Evolutionary conservation across 2,329 filamentous ascomycete species (phyloP).

Genomic region (Pseudogymnoascus sp.): DNA sequence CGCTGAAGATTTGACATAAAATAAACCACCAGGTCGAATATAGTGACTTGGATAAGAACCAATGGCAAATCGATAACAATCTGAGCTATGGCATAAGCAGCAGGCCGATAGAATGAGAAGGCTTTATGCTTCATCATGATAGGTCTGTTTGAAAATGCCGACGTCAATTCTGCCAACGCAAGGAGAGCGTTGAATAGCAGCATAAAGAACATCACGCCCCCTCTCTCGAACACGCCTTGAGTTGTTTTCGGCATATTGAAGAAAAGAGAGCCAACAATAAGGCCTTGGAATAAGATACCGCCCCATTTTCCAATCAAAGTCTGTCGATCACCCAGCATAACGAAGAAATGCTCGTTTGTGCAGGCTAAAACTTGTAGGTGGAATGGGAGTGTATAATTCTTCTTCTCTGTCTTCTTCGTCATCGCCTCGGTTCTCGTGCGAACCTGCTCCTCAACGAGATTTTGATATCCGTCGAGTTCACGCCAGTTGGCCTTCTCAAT

Average conservation of each 20-base stretch:
- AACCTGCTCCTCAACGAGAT: constrained; percentile 24
- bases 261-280: constrained; percentile 38
- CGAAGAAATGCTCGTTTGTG: constrained; percentile 31
- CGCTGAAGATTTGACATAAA: constrained; percentile 79
- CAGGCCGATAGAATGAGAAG: constrained; percentile 33
- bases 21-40: constrained; percentile 75
- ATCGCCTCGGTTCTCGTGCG: constrained; percentile 33
- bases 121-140: constrained; percentile 64
- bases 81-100: constrained; percentile 55
- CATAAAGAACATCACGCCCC: constrained; percentile 55
- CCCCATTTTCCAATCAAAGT: constrained; percentile 31
- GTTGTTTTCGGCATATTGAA: constrained; percentile 45
- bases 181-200: constrained; percentile 56
- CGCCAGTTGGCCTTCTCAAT: constrained; percentile 35
- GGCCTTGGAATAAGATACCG: constrained; percentile 28
- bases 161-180: constrained; percentile 51
- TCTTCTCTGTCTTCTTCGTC: constrained; percentile 35
- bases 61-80: constrained; percentile 82
- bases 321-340: constrained; percentile 30
- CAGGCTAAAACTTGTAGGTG: constrained; percentile 42
- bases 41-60: constrained; percentile 65
- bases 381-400: constrained; percentile 46
- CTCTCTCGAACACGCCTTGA: constrained; percentile 49
- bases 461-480: constrained; percentile 48
- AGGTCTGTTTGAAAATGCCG: constrained; percentile 53